Conservation (phyloP, 441 rosid genomes). For the Oxalis stricta region DNA sequence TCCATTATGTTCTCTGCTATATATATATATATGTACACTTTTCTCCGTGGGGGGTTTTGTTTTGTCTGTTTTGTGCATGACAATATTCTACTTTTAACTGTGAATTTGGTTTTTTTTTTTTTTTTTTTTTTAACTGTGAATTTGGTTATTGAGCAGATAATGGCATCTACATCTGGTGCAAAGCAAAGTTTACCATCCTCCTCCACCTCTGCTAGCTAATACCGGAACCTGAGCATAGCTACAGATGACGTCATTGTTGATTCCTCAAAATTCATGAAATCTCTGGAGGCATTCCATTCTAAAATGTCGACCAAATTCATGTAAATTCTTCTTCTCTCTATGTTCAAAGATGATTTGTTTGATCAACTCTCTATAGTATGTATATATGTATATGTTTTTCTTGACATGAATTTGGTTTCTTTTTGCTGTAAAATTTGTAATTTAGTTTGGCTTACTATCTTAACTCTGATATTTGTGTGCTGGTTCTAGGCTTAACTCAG, state of each 20-base stretch:
- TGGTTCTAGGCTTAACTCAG: not conserved
- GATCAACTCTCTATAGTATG: no score
- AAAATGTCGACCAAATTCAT: slow-evolving; percentile 79
- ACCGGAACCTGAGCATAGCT: no score
- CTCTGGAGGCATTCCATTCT: slow-evolving; percentile 75
- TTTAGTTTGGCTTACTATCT: not conserved
- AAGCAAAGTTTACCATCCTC: slow-evolving; percentile 42
- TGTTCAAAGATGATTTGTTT: no score
- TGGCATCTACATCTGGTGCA: slow-evolving; percentile 70
- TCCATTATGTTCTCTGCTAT: no score
- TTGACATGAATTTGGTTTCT: no score
- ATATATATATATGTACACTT: no score
- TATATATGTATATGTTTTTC: not conserved
- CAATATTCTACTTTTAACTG: slow-evolving; percentile 2
- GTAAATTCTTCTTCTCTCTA: slow-evolving; percentile 20
- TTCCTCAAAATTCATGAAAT: slow-evolving; percentile 38
- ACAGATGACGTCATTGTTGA: slow-evolving; percentile 57
- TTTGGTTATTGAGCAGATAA: slow-evolving; percentile 14
- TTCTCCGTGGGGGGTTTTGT: not conserved
- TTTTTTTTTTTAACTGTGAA: not conserved
- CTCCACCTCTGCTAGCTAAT: slow-evolving; percentile 47
- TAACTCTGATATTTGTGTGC: not conserved
- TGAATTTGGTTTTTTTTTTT: not conserved
- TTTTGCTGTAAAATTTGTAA: not conserved
- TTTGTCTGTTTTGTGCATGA: no score